Base-by-base conservation (phyloP, 805 yeast species). In the Wickerhamiella spandovensis region DNA sequence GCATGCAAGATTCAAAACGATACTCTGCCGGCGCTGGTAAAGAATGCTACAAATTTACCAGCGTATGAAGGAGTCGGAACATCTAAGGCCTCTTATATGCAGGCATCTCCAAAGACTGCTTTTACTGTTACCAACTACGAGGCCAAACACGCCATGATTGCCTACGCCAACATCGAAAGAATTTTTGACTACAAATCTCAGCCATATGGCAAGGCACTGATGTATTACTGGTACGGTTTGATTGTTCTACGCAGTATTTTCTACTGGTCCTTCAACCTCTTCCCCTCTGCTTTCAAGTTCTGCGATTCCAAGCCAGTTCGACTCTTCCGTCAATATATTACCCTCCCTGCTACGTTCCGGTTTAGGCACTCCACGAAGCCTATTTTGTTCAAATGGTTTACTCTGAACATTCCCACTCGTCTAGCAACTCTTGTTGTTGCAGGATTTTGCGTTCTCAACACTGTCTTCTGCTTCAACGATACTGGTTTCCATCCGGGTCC, bases 381-480 rank as follows among this genome's bases (percentile, higher is more conserved):
- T 1, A 28, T 6, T 22, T 17, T 41, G 24, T 46, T 20, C 20
- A 32, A n/a, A 30, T 30, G 4, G 7, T 52, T 57, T 28, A 25
- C 53, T 5, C 44, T 55, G 39, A 48, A 43, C 46, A 45, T 70
- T 13, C 76, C 77, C 2, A 62, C 72, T 1, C 62, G 77, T 41
- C 58, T 63, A 17, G 72, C 72, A 52, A 54, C 70, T 0, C 44
- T 69, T 5, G 61, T 68, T n/a, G 54, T 71, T n/a, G 12, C 54
- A 12, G 67, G 62, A 0, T 70, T 64, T 54, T 37, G 61, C 18
- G 48, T 53, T 6, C 46, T 74, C 12, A 32, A 13, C 13, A 10
- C 38, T n/a, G 17, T 32, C 13, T 32, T 32, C 38, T 32, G 38
- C 38, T 13, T 13, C 38, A n/a, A n/a, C 38, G 38, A 12, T 32